Evolutionary conservation across 306 rosid species (phyloP), one percentile per base, ranked within the genome.

Genomic region (Herpetospermum pedunculosum): DNA sequence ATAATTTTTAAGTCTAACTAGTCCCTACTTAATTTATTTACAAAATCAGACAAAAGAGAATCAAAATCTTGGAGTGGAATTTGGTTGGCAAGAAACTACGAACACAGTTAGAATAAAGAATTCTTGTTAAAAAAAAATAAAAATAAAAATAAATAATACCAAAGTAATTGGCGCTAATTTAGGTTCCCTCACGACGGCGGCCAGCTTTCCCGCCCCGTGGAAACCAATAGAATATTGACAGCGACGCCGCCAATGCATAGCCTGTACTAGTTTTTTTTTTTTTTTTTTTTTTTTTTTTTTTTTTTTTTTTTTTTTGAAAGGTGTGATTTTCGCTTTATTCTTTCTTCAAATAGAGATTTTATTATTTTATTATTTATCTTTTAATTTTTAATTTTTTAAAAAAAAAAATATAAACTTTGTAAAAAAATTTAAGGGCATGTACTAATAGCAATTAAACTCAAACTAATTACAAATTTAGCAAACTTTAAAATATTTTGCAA

Each of bases 161-260:
- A 63, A n/a, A 37, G 11, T 30, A 60, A 34, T 6, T 15, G 69
- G 69, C 69, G 69, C 69, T 60, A 60, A 60, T 60, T 18, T 6
- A 6, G 69, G 69, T 16, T 30, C 26, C 16, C 10, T 16, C 44
- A 60, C 69, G 69, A 57, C 58, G 40, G 6, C 57, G 47, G 62
- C 77, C 84, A 73, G 49, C 78, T 84, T 85, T 80, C 72, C 35
- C 63, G 79, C 80, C 52, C 77, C 73, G 71, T 65, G 65, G 47
- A 77, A 72, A 74, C 79, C n/a, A 14, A 11, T 26, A 15, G 3
- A 62, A 29, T 35, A 37, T 64, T 12, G 62, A 73, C 68, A 43
- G 26, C 29, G 77, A 78, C 77, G 52, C 15, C 44, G n/a, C 67
- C 65, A 32, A 53, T 32, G 32, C 14, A 32, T 4, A 3, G 69